Conservation (phyloP, 106 monocot species). For the Xerophyta viscosa region DNA sequence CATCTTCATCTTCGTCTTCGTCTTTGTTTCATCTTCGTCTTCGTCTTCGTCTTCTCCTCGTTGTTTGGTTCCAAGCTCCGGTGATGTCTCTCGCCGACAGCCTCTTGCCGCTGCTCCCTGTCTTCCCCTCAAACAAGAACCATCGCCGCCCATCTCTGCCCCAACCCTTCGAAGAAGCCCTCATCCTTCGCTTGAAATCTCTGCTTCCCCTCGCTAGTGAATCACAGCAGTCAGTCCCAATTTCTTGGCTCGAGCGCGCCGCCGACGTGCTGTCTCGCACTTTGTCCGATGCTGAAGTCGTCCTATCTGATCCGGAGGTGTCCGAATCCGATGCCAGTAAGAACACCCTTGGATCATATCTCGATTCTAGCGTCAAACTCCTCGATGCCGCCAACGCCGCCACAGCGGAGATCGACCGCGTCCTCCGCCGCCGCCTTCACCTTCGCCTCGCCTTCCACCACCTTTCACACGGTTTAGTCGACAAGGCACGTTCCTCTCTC, state of each 20-base stretch:
- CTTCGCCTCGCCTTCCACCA: slow-evolving; percentile 39
- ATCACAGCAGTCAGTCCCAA: slow-evolving; percentile 6
- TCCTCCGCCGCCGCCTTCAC: slow-evolving; percentile 34
- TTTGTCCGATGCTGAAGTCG: slow-evolving; percentile 19
- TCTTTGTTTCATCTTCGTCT: not conserved
- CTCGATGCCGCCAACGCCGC: slow-evolving; percentile 58
- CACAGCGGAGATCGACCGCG: slow-evolving; percentile 20
- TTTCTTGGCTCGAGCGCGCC: slow-evolving; percentile 29
- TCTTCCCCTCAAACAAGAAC: not conserved
- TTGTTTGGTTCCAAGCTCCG: not conserved
- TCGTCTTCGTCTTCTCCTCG: not conserved
- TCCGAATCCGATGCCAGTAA: slow-evolving; percentile 27
- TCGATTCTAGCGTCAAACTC: slow-evolving; percentile 35
- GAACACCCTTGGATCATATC: slow-evolving; percentile 24
- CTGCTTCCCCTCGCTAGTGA: slow-evolving; percentile 22
- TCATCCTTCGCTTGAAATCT: slow-evolving; percentile 27
- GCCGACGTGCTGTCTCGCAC: slow-evolving; percentile 22
- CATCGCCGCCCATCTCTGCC: not conserved
- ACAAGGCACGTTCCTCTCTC: slow-evolving; percentile 9
- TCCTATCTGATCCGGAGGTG: slow-evolving; percentile 25
- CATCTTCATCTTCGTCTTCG: not conserved
- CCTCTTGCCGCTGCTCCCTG: not conserved
- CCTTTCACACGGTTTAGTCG: slow-evolving; percentile 7
- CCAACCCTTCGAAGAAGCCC: slow-evolving; percentile 34
- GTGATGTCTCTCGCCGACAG: not conserved